Evolutionary conservation across 345 rosid species (phyloP), one percentile per base, ranked within the genome.

Genomic region (Hypericum perforatum): DNA sequence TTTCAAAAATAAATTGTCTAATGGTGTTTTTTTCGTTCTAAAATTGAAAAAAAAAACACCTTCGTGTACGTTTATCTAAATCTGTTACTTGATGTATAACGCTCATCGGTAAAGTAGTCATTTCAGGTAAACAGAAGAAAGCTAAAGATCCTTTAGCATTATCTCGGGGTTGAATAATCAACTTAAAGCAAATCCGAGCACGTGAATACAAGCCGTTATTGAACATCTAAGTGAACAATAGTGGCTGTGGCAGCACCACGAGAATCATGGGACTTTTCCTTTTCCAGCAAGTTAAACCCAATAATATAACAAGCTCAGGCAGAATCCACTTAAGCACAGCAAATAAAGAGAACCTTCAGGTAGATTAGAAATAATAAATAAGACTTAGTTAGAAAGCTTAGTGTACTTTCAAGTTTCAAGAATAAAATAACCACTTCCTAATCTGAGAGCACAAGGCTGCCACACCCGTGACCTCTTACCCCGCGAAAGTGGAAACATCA

Each of bases 321-420:
- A 62, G 14, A 60, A 58, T 39, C 56, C 39, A 61, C 55, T 36
- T 13, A 58, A 8, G 61, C 52, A 7, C 16, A 58, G 54, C 39
- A 29, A 57, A 49, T 5, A 64, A 57, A 60, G 48, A 7, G 43
- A 47, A 63, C 29, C n/a, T 37, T 0, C n/a, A 47, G 37, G 46
- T 52, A 9, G 38, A 48, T n/a, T 57, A 61, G 58, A 49, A 63
- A 50, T 54, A 65, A 16, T 45, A 46, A 52, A 45, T 60, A 39
- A 48, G 39, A 49, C 65, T 62, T 60, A 39, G 44, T 40, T 12
- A 54, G 73, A 76, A 71, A 67, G 71, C 49, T 59, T 16, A 12
- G 6, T 74, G 77, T 71, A 71, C 77, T 73, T 74, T 49, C 63
- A 62, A 56, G 43, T 7, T 38, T 36, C 16, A 40, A 12, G 39